Percentiles rank a stretch among this genome's conserved stretches.
Evolutionary conservation across 306 rosid species (phyloP).

Genomic region (Crotalaria pallida): DNA sequence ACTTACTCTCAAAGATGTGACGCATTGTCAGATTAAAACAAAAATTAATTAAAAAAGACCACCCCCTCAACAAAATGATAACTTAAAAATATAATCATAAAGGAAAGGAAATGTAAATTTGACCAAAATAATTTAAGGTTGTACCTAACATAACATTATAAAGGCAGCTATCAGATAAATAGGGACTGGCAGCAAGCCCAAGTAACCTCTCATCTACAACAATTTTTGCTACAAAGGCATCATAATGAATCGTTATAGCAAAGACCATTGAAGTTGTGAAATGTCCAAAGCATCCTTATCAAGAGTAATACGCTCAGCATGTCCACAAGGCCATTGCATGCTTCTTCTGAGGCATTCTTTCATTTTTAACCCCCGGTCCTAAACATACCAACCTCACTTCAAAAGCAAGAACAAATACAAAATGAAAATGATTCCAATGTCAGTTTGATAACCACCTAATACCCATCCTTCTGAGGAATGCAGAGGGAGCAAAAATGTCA

Average conservation of each 20-base stretch:
- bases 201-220: slow-evolving; percentile 43
- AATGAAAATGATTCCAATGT: slow-evolving; percentile 18
- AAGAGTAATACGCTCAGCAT: not conserved
- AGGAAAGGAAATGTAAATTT: slow-evolving; percentile 29
- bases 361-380: slow-evolving; percentile 8
- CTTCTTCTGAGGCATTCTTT: slow-evolving; percentile 24
- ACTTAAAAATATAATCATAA: not conserved
- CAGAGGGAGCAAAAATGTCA: slow-evolving; percentile 36
- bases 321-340: slow-evolving; percentile 25
- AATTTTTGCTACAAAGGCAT: slow-evolving; percentile 31
- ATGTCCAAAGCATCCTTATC: slow-evolving; percentile 37
- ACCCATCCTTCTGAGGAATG: slow-evolving; percentile 23
- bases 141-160: slow-evolving; percentile 52
- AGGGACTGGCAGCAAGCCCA: slow-evolving; percentile 45
- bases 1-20: slow-evolving; percentile 12
- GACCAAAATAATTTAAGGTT: slow-evolving; percentile 39
- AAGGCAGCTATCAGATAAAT: slow-evolving; percentile 37
- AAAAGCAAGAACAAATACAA: slow-evolving; percentile 41
- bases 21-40: not conserved
- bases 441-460: slow-evolving; percentile 16
- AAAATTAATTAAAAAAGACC: not conserved
- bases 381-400: slow-evolving; percentile 45
- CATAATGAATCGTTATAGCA: slow-evolving; percentile 31
- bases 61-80: not conserved
- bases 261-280: slow-evolving; percentile 16